A percentile compares a stretch with the other conserved stretches of the same genome.
phyloP scores from a whole-genome alignment of 1,284 basidiomycete species.

The Leccinum insigne region DNA sequence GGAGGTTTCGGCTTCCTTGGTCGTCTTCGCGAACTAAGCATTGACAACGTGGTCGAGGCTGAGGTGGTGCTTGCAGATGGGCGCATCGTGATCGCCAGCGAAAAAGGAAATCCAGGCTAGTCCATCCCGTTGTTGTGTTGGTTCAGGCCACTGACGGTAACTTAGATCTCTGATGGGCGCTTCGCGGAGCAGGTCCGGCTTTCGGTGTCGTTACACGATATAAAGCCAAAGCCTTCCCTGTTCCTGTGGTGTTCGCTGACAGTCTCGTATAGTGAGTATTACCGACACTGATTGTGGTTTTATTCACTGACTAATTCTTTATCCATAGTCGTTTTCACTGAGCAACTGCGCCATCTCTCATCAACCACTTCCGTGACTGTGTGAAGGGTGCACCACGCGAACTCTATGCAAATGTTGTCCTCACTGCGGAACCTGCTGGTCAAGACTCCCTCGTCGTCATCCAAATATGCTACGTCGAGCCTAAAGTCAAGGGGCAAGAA shows the following conservation, averaged over 20 bases:
- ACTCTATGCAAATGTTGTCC: conserved; percentile 87
- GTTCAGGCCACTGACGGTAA: neutral
- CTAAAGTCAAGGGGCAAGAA: conserved; percentile 72
- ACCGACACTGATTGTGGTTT: neutral
- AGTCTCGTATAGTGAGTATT: conserved; percentile 82
- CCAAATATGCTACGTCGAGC: conserved; percentile 86
- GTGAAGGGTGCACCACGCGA: conserved; percentile 85
- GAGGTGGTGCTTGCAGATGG: conserved; percentile 86
- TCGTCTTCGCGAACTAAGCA: conserved; percentile 79
- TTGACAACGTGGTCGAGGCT: conserved; percentile 85
- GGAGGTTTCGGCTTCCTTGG: conserved; percentile 91
- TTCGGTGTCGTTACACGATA: conserved; percentile 91
- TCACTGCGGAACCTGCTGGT: conserved; percentile 84
- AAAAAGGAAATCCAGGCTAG: conserved; percentile 64
- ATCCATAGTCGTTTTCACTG: conserved; percentile 74
- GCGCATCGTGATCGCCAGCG: conserved; percentile 67
- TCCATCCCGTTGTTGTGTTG: neutral
- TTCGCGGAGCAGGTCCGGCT: conserved; percentile 83
- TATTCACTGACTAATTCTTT: neutral
- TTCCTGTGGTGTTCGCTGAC: conserved; percentile 88
- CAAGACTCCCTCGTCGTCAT: conserved; percentile 85
- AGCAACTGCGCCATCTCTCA: conserved; percentile 80
- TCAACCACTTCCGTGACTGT: conserved; percentile 92
- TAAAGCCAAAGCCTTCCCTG: conserved; percentile 82
- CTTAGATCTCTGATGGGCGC: conserved; percentile 86